phyloP scores from a whole-genome alignment of 768 basidiomycete species.

The Tephrocybe sp. region DNA sequence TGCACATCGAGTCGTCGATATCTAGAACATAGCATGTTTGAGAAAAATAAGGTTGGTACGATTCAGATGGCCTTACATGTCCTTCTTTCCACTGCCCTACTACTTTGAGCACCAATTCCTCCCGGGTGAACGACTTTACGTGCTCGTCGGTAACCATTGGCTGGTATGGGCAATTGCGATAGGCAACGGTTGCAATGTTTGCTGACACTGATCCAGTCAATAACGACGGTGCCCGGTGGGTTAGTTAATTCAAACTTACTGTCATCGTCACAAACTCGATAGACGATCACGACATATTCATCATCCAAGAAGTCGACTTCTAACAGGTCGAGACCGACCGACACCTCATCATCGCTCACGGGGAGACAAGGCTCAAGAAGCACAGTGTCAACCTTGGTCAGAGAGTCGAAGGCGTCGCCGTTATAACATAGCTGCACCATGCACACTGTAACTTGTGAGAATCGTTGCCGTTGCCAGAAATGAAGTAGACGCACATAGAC shows the following conservation, averaged over 20 bases:
- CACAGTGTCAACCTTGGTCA: slow-evolving; percentile 46
- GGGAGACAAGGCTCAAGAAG: slow-evolving; percentile 56
- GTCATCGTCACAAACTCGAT: slow-evolving; percentile 44
- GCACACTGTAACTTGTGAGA: slow-evolving; percentile 44
- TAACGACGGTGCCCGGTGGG: slow-evolving; percentile 24
- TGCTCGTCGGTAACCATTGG: slow-evolving; percentile 44
- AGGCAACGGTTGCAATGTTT: slow-evolving; percentile 64
- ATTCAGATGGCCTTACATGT: slow-evolving; percentile 53
- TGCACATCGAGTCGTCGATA: slow-evolving; percentile 45
- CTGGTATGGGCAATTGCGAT: slow-evolving; percentile 62
- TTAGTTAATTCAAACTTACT: slow-evolving; percentile 43
- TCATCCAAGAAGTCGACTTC: slow-evolving; percentile 83
- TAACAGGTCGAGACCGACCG: slow-evolving; percentile 50
- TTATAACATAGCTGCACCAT: slow-evolving; percentile 54
- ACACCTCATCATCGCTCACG: slow-evolving; percentile 36
- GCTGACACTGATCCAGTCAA: slow-evolving; percentile 49
- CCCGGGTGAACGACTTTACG: slow-evolving; percentile 57
- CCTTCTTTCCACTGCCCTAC: slow-evolving; percentile 58
- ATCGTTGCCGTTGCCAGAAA: slow-evolving; percentile 15
- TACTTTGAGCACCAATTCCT: slow-evolving; percentile 63
- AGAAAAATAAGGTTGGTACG: slow-evolving; percentile 21
- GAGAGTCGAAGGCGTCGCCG: slow-evolving; percentile 35
- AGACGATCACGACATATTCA: slow-evolving; percentile 63
- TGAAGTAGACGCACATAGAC: slow-evolving; percentile 43
- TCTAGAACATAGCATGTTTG: slow-evolving; percentile 40